Evolutionary conservation across 495 filamentous ascomycete genomes (phyloP), one percentile per base, ranked within the genome.

Genomic region (Penicillium diatomitis): DNA sequence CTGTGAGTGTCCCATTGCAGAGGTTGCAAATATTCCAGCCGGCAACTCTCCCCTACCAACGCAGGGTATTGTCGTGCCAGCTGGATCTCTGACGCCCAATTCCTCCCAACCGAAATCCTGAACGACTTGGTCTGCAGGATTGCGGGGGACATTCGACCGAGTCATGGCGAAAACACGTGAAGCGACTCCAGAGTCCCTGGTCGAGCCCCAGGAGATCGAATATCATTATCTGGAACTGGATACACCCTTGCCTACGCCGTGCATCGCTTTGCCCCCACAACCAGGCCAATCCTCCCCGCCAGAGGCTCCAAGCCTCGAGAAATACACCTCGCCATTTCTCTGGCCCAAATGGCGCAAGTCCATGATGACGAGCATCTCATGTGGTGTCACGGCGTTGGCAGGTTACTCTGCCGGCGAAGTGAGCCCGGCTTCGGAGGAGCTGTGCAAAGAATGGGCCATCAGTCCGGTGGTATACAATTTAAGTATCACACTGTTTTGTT

Each of bases 361-460:
- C 8, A 62, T 87, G 61, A 83, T 85, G 58, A 81, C 88, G n/a
- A 76, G 70, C 61, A 74, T 95, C 33, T 85, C 85, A 2, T 91
- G 85, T 61, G 60, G 76, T 20, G 85, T 86, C 2, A 95, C 90
- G 0, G 77, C 78, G 6, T 64, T 91, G 51, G 87, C 88, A 0
- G 89, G 87, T 31, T 94, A 90, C 61, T 80, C 84, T 0, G 86
- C 89, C 0, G 89, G 90, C 9, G 80, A 90, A 8, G 89, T 92
- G 67, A 84, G 82, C 20, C 80, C 86, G 1, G 78, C 84, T 0
- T 66, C 81, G 2, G 55, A 62, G 1, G 75, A 88, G 42, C 76
- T 96, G 68, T 74, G 69, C 7, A 65, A 65, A 3, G 71, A 85
- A 49, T 85, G 83, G 72, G 63, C 73, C 20, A 74, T 88, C 7